phyloP scores from a whole-genome alignment of 2,329 filamentous ascomycete species.

The Fusarium bulbicola region DNA sequence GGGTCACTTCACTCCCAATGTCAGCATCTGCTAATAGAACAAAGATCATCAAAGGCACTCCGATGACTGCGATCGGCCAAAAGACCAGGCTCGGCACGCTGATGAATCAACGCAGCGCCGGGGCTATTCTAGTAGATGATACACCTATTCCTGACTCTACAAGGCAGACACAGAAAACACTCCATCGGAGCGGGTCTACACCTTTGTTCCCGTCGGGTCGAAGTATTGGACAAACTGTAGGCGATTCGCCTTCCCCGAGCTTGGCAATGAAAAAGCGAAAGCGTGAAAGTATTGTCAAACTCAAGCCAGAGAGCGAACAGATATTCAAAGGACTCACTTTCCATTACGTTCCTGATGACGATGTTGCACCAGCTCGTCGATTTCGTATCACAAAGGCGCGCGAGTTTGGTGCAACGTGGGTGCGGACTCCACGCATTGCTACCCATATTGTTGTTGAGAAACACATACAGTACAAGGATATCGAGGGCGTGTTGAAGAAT shows the following conservation, averaged over 20 bases:
- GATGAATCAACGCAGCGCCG: conserved; percentile 28
- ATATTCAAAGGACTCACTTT: conserved; percentile 71
- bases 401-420: conserved; percentile 80
- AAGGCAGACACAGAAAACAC: conserved; percentile 20
- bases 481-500: conserved; percentile 59
- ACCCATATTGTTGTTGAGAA: conserved; percentile 87
- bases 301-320: conserved; percentile 61
- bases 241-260: conserved; percentile 40
- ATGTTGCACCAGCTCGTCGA: conserved; percentile 72
- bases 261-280: conserved; percentile 57
- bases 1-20: conserved; percentile 30
- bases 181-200: conserved; percentile 45
- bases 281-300: conserved; percentile 50
- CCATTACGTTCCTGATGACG: conserved; percentile 84
- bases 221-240: neutral
- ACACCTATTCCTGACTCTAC: conserved; percentile 43
- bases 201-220: conserved; percentile 40
- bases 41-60: conserved; percentile 46
- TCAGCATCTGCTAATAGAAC: neutral
- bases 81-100: conserved; percentile 35
- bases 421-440: conserved; percentile 64
- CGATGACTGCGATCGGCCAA: conserved; percentile 30
- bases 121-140: conserved; percentile 39
- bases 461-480: conserved; percentile 68
- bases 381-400: conserved; percentile 78